phyloP scores from a whole-genome alignment of 2,329 filamentous ascomycete species.

The Tolypocladium amazonense region DNA sequence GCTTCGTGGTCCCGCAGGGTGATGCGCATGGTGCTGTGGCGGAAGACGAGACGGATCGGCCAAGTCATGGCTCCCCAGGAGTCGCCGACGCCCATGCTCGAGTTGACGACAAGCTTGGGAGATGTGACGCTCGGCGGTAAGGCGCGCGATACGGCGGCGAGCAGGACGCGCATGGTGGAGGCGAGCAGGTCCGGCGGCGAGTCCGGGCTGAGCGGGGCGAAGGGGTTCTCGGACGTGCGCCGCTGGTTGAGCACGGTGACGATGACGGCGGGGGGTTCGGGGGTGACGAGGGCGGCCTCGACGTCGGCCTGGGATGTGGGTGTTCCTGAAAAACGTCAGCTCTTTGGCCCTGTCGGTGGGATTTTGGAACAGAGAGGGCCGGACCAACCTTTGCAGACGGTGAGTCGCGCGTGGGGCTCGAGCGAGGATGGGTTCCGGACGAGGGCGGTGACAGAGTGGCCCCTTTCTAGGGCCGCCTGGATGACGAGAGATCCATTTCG shows the following conservation, averaged over 20 bases:
- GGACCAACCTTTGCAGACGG: constrained; percentile 13
- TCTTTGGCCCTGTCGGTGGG: too few relatives aligned
- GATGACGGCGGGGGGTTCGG: constrained; percentile 22
- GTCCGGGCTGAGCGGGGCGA: constrained; percentile 26
- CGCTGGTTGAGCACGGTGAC: constrained; percentile 38
- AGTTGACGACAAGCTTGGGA: constrained; percentile 36
- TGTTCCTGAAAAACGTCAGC: constrained; percentile 14
- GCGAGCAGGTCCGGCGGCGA: constrained; percentile 35
- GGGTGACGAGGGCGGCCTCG: constrained; percentile 19
- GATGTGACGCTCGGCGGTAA: background rate
- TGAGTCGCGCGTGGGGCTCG: constrained; percentile 19
- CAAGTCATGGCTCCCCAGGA: constrained; percentile 31
- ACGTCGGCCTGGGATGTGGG: constrained; percentile 25
- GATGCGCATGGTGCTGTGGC: constrained; percentile 30
- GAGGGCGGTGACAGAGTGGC: constrained; percentile 34
- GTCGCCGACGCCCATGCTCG: constrained; percentile 35
- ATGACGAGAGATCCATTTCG: constrained; percentile 34
- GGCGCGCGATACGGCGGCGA: constrained; percentile 22
- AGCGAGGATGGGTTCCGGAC: constrained; percentile 28
- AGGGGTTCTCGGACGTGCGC: constrained; percentile 34
- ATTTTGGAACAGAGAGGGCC: background rate
- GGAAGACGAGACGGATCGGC: constrained; percentile 32
- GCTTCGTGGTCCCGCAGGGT: constrained; percentile 36
- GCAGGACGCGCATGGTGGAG: constrained; percentile 25
- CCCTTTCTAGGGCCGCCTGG: constrained; percentile 23